Evolutionary conservation across 495 filamentous ascomycete species (phyloP).

Genomic region (Aspergillus mulundensis): DNA sequence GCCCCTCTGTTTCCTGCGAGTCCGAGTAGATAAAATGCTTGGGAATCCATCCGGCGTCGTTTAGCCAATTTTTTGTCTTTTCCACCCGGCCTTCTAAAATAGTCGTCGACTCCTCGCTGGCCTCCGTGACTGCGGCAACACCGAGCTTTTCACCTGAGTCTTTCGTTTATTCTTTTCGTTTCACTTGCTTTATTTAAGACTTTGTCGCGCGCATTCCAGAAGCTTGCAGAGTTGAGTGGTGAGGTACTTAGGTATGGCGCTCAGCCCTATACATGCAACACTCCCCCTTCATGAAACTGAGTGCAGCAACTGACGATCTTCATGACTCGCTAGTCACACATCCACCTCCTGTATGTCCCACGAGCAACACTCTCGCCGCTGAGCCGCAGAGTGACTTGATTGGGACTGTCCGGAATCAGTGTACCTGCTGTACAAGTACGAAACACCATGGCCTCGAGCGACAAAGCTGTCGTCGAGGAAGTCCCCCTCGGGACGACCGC

Average conservation of each 20-base stretch:
- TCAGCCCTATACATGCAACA: not conserved
- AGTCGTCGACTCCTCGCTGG: not conserved
- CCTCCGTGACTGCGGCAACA: not conserved
- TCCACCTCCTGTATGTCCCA: slow-evolving; percentile 7
- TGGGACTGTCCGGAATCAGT: not conserved
- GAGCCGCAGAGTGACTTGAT: slow-evolving; percentile 9
- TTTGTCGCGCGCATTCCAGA: not conserved
- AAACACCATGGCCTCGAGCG: slow-evolving; percentile 23
- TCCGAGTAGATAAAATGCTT: slow-evolving; percentile 13
- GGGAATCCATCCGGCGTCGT: not conserved
- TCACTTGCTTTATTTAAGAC: not conserved
- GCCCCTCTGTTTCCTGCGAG: slow-evolving; percentile 1
- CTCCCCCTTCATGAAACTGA: not conserved
- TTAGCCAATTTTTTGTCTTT: slow-evolving; percentile 2
- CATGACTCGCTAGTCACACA: not conserved
- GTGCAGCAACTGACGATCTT: not conserved
- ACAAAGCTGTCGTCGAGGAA: slow-evolving; percentile 21
- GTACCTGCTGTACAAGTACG: not conserved
- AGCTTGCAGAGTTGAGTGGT: not conserved
- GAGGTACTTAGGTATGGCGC: not conserved
- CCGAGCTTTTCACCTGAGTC: not conserved
- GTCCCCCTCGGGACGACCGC: not conserved
- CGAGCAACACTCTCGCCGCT: not conserved
- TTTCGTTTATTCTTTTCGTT: not conserved
- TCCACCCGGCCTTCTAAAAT: not conserved